A percentile compares a stretch with the other conserved stretches of the same genome.
phyloP scores from a whole-genome alignment of 495 filamentous ascomycete species.

The Trichoderma orchidacearum region DNA sequence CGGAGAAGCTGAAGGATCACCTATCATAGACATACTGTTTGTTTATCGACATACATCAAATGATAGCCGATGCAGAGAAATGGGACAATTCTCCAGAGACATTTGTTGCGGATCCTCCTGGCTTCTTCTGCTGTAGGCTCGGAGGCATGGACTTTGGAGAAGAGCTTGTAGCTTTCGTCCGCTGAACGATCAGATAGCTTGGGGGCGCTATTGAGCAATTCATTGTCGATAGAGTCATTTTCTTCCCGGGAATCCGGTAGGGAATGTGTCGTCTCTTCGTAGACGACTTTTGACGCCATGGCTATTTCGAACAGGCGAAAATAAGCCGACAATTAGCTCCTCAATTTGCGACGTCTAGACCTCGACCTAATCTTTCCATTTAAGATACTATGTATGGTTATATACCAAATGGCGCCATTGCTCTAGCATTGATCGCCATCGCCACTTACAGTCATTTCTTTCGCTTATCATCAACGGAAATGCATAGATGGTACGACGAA shows the following conservation, averaged over 20 bases:
- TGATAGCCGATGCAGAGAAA: slow-evolving; percentile 31
- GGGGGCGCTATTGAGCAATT: too few relatives aligned
- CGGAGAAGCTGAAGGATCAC: background rate
- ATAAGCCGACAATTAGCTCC: background rate
- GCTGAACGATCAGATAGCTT: slow-evolving; percentile 24
- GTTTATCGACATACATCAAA: slow-evolving; percentile 32
- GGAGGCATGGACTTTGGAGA: slow-evolving; percentile 22
- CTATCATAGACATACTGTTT: slow-evolving; percentile 17
- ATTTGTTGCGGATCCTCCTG: slow-evolving; percentile 21
- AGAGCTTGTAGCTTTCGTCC: slow-evolving; percentile 30
- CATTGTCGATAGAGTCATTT: background rate
- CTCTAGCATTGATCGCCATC: background rate
- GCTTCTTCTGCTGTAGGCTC: slow-evolving; percentile 24
- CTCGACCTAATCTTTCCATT: too few relatives aligned
- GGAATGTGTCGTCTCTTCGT: background rate
- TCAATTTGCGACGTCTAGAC: too few relatives aligned
- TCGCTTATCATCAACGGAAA: background rate
- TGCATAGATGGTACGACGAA: background rate
- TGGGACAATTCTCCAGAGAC: slow-evolving; percentile 23
- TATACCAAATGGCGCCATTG: background rate
- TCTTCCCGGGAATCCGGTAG: background rate
- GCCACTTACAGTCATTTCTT: background rate
- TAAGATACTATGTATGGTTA: too few relatives aligned
- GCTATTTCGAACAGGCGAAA: too few relatives aligned
- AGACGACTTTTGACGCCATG: slow-evolving; percentile 6